These are phyloP conservation scores for Entomortierella lignicola DNA, from an alignment of 192 early-diverging fungal species.

Conservation along the genomic window DNA sequence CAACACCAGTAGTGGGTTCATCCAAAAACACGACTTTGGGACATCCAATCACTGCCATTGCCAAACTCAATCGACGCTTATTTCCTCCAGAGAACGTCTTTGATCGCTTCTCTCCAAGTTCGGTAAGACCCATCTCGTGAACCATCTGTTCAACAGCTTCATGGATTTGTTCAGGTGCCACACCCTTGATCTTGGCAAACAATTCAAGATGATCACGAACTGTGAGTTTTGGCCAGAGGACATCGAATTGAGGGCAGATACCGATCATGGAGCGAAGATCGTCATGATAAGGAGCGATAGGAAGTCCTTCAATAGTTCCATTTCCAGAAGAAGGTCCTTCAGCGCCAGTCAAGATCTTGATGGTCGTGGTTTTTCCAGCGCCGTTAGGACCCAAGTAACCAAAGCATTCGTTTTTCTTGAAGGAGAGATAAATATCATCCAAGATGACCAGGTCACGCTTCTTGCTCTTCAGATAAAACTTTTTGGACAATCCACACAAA, in stretches of 20 bases:
- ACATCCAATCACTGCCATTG: slow-evolving; percentile 68
- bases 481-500: slow-evolving; percentile 43
- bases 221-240: slow-evolving; percentile 51
- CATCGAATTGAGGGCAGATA: slow-evolving; percentile 58
- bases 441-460: slow-evolving; percentile 46
- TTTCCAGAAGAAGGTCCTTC: slow-evolving; percentile 47
- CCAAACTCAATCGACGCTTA: slow-evolving; percentile 71
- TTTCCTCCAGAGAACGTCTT: slow-evolving; percentile 73
- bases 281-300: slow-evolving; percentile 45
- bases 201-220: slow-evolving; percentile 56
- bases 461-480: slow-evolving; percentile 23
- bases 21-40: slow-evolving; percentile 86
- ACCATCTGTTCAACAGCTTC: slow-evolving; percentile 36
- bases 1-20: slow-evolving; percentile 86
- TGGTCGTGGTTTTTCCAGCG: slow-evolving; percentile 66
- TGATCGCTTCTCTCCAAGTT: slow-evolving; percentile 33
- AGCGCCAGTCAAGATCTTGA: slow-evolving; percentile 55
- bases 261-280: slow-evolving; percentile 55
- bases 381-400: slow-evolving; percentile 72
- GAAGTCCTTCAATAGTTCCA: slow-evolving; percentile 40
- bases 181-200: slow-evolving; percentile 57
- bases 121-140: slow-evolving; percentile 46
- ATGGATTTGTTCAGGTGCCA: slow-evolving; percentile 28
- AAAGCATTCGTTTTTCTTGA: slow-evolving; percentile 61
- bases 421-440: slow-evolving; percentile 56